phyloP scores from a whole-genome alignment of 495 filamentous ascomycete genomes.

The Trichoderma gamsii region DNA sequence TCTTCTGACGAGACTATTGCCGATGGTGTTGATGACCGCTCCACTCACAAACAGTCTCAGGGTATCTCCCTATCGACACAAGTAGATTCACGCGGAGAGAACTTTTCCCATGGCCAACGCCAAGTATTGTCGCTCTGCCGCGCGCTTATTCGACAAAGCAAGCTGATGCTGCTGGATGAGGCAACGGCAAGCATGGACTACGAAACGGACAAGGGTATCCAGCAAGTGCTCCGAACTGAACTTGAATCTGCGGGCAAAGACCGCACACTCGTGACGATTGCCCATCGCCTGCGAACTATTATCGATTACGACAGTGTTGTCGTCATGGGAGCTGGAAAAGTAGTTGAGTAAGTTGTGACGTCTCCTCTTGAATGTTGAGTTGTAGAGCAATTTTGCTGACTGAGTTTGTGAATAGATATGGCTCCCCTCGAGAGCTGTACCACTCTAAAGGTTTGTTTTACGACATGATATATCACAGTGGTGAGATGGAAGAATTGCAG shows the following conservation, averaged over 20 bases:
- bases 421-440: constrained; percentile 41
- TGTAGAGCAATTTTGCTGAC: not conserved
- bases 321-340: constrained; percentile 40
- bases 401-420: constrained; percentile 26
- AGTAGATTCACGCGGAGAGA: constrained; percentile 46
- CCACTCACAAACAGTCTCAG: constrained; percentile 8
- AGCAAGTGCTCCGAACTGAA: constrained; percentile 39
- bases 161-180: constrained; percentile 53
- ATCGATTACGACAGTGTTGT: constrained; percentile 47
- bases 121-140: constrained; percentile 53
- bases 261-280: constrained; percentile 46
- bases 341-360: constrained; percentile 29
- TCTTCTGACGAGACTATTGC: constrained; percentile 15
- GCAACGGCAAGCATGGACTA: constrained; percentile 54
- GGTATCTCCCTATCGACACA: constrained; percentile 32
- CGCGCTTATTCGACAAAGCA: constrained; percentile 47
- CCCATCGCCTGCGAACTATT: constrained; percentile 45
- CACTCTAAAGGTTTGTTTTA: constrained; percentile 40
- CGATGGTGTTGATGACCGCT: constrained; percentile 19
- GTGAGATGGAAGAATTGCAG: constrained; percentile 43
- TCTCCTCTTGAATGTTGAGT: not conserved
- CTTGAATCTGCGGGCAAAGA: constrained; percentile 32
- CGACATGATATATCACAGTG: constrained; percentile 46
- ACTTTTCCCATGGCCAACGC: constrained; percentile 53
- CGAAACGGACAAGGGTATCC: constrained; percentile 49